Conservation (phyloP, 73 alveolate genomes). For the Stentor roeselii region DNA sequence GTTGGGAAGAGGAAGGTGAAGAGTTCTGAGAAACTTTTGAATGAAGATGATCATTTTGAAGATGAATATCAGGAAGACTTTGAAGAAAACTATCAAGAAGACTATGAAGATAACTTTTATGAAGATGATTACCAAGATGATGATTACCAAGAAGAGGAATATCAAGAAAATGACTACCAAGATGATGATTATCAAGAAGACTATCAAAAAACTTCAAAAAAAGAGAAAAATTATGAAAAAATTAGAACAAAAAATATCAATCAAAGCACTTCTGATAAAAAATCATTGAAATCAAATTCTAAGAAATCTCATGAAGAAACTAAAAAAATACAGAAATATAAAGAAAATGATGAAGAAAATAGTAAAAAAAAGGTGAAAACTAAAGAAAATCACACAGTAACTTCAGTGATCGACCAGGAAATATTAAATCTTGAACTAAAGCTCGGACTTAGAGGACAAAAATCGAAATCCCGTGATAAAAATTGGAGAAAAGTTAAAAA, state of each 20-base stretch:
- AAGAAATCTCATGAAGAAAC: no score
- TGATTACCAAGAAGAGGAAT: background rate
- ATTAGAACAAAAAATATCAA: no score
- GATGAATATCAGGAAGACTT: no score
- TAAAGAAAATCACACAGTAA: background rate
- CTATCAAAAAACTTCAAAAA: no score
- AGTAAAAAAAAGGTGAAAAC: background rate
- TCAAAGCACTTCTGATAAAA: no score
- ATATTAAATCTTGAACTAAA: background rate
- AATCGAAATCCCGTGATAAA: background rate
- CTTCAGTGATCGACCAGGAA: background rate
- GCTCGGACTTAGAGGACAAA: background rate
- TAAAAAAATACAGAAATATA: no score
- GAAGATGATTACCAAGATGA: background rate
- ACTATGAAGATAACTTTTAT: background rate
- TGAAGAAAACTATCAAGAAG: background rate
- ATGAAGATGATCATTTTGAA: no score
- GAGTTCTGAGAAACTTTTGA: no score
- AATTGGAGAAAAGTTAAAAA: constrained; percentile 9
- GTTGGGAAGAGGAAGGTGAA: no score
- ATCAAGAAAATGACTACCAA: background rate
- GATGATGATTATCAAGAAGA: background rate
- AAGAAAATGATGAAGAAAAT: background rate
- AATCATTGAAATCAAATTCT: no score
- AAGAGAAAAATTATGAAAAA: background rate